Evolutionary conservation across 164 flowering plant genomes (phyloP), one percentile per base, ranked within the genome.

Genomic region (Pachysandra terminalis): DNA sequence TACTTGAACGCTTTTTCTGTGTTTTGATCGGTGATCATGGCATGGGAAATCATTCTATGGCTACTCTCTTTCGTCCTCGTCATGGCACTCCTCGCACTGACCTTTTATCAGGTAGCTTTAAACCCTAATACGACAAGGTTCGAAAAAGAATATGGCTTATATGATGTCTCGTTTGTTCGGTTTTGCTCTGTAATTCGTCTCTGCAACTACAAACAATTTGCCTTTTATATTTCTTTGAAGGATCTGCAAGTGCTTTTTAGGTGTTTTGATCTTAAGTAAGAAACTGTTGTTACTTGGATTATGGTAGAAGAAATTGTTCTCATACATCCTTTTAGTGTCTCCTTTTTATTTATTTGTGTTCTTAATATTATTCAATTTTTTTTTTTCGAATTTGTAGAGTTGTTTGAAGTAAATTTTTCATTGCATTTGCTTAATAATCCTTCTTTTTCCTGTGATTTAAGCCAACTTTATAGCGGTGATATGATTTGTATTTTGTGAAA

Each of bases 31-130:
- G 58, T 25, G 51, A 66, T 66, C 56, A 79, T 75, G 81, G 75
- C 71, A 5, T 75, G 78, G 76, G 81, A 79, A 51, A 57, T 75
- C 52, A 56, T 75, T 56, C 60, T 79, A 25, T 79, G 79, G 81
- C 54, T 79, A 17, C 0, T 75, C 37, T 68, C 74, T 51, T 68
- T 79, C 69, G 37, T 56, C 64, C 27, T 54, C 55, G 28, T 54
- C 74, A 75, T 79, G 19, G 66, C 60, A 13, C 79, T 79, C 19
- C 76, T 79, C 64, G 73, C 71, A 28, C 5, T 67, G 55, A 59
- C 72, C 35, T 48, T 76, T 19, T 76, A 76, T 59, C 79, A 79
- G 79, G 79, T 79, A 19, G 49, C 25, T 24, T 14, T 28, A 28
- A 63, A 63, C 67, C 48, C 63, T 61, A 75, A 59, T 13, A 56